Evolutionary conservation across 495 filamentous ascomycete species (phyloP).

Genomic region (Neurospora sp.): DNA sequence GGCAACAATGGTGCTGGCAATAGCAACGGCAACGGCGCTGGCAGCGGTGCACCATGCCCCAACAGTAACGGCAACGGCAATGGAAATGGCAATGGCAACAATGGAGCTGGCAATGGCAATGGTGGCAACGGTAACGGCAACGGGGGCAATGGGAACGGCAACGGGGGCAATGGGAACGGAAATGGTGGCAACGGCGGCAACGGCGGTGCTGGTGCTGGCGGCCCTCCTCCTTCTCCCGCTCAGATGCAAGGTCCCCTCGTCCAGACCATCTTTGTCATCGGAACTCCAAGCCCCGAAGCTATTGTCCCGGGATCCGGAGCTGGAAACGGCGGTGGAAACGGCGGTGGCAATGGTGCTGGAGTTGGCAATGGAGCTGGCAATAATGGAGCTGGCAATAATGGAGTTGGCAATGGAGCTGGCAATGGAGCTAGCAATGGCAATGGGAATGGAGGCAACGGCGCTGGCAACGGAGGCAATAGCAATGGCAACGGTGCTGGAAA

Average conservation of each 20-base stretch:
- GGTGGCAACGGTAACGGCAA: neutral
- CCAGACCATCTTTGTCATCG: neutral
- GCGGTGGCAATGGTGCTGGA: neutral
- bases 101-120: neutral
- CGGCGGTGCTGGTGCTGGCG: neutral
- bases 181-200: neutral
- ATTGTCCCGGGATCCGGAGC: neutral
- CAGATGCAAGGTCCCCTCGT: neutral
- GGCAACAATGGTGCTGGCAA: neutral
- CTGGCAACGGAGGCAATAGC: neutral
- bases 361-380: neutral
- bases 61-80: neutral
- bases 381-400: neutral
- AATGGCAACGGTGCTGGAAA: neutral
- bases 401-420: neutral
- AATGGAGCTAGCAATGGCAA: neutral
- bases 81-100: neutral
- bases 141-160: conserved; percentile 7
- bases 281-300: neutral
- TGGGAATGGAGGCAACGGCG: neutral
- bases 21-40: neutral
- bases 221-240: neutral
- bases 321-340: conserved; percentile 2
- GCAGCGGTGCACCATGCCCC: neutral
- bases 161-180: neutral